phyloP scores from a whole-genome alignment of 768 basidiomycete genomes.

The Erythrobasidium yunnanense region DNA sequence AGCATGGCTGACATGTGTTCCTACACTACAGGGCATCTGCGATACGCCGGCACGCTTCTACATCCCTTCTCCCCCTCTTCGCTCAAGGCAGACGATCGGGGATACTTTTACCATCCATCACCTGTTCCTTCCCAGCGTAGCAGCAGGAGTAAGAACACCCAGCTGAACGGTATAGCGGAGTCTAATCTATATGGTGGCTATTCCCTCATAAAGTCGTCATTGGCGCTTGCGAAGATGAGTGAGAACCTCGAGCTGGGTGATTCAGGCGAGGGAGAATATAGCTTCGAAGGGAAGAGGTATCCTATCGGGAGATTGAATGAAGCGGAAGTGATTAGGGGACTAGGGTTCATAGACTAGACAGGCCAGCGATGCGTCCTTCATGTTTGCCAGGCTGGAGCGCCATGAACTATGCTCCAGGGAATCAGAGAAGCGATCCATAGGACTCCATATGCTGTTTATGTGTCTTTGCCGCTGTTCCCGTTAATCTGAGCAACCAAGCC shows the following conservation, averaged over 20 bases:
- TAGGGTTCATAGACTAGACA: no score
- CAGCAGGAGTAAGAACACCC: no score
- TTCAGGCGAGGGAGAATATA: not conserved
- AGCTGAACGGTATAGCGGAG: not conserved
- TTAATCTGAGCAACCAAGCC: not conserved
- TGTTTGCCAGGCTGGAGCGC: no score
- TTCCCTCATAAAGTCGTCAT: not conserved
- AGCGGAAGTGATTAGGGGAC: no score
- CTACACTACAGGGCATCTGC: slow-evolving; percentile 22
- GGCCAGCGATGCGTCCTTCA: no score
- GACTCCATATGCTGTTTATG: not conserved
- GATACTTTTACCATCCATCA: slow-evolving; percentile 34
- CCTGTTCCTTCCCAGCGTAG: not conserved
- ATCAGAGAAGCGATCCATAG: no score
- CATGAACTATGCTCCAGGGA: no score
- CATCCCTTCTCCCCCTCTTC: slow-evolving; percentile 19
- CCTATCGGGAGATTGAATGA: not conserved
- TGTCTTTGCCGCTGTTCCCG: not conserved
- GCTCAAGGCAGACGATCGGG: slow-evolving; percentile 13
- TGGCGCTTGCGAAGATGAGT: not conserved
- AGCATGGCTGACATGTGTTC: not conserved
- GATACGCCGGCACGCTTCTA: slow-evolving; percentile 24
- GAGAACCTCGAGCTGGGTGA: not conserved
- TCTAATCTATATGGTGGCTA: not conserved
- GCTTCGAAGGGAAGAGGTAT: not conserved